Conservation (phyloP, 345 rosid species). For the Syzygium grande region DNA sequence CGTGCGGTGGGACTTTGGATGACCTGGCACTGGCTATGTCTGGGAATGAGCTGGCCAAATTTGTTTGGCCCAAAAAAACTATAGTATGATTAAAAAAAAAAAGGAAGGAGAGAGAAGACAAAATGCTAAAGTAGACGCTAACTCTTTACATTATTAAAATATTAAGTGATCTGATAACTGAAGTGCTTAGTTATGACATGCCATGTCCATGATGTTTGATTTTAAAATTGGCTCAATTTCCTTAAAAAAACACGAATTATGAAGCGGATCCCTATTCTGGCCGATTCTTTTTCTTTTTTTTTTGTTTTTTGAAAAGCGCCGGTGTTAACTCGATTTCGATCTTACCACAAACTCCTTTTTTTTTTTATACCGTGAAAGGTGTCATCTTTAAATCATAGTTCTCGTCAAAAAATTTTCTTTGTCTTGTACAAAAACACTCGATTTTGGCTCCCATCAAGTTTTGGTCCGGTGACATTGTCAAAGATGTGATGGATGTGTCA, state of each 20-base stretch:
- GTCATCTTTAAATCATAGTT: background rate
- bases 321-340: fast-evolving
- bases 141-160: too few species aligned
- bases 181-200: background rate
- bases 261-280: background rate
- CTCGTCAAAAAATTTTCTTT: fast-evolving
- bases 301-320: background rate
- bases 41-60: background rate
- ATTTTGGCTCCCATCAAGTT: fast-evolving
- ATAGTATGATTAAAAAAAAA: background rate
- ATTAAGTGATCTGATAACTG: too few species aligned
- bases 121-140: too few species aligned
- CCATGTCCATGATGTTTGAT: background rate
- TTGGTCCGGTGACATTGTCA: background rate
- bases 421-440: fast-evolving
- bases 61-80: background rate
- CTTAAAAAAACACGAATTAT: background rate
- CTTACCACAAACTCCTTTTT: fast-evolving
- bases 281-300: background rate
- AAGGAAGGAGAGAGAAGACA: too few species aligned
- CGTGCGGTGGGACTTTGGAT: background rate
- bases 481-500: background rate
- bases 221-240: background rate
- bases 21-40: background rate
- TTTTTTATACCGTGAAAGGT: background rate